Evolutionary conservation across 257 asterid species (phyloP).

Genomic region (Penstemon newberryi): DNA sequence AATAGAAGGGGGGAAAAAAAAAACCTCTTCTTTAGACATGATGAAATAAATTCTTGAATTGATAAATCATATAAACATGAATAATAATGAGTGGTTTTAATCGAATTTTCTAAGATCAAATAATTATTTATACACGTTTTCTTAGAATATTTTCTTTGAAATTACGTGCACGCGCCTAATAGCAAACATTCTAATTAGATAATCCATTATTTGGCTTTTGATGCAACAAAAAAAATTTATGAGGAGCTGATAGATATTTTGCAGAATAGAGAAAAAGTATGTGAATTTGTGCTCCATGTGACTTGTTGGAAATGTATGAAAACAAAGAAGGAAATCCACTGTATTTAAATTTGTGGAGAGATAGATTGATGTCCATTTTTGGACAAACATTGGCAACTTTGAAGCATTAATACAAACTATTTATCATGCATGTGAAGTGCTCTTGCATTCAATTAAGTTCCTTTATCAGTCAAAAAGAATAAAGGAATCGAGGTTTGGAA

Average conservation of each 20-base stretch:
- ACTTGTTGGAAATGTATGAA: conserved; percentile 25
- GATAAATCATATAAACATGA: conserved; percentile 11
- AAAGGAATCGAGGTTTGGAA: conserved; percentile 32
- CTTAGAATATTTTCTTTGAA: conserved; percentile 1
- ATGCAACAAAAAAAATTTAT: conserved; percentile 22
- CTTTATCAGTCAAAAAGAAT: conserved; percentile 28
- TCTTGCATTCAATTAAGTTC: conserved; percentile 30
- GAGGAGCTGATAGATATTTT: conserved; percentile 27
- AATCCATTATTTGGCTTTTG: neutral
- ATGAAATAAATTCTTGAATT: neutral
- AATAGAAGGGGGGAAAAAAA: neutral
- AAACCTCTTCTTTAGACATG: conserved; percentile 3
- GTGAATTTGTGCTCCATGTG: conserved; percentile 37
- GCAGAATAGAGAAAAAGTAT: conserved; percentile 24
- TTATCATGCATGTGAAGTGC: conserved; percentile 41
- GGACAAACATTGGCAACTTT: conserved; percentile 45
- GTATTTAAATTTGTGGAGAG: conserved; percentile 17
- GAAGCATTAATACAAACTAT: conserved; percentile 24
- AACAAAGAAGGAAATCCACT: conserved; percentile 25
- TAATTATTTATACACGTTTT: no score
- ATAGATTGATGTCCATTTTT: conserved; percentile 33
- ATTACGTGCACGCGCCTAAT: neutral
- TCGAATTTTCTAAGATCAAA: no score
- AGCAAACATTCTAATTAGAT: neutral
- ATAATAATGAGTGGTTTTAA: neutral